A percentile compares a stretch with the other conserved stretches of the same genome.
Conservation (phyloP, 1,284 basidiomycete species). For the Gastroboletus turbinatus region DNA sequence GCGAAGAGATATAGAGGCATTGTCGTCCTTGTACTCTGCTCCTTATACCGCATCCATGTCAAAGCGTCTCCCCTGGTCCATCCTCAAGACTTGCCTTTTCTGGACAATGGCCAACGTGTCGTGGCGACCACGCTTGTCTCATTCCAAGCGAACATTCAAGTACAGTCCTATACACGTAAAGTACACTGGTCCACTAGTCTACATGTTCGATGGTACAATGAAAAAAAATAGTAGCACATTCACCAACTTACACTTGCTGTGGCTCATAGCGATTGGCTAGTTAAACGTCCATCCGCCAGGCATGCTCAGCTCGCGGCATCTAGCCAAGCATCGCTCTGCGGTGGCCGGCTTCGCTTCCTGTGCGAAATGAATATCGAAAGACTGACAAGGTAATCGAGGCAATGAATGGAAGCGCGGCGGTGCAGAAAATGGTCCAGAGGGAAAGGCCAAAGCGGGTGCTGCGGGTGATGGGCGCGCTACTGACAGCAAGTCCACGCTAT, state of each 20-base stretch:
- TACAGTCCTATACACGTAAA: conserved; percentile 18
- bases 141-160: conserved; percentile 11
- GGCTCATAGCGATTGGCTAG: conserved; percentile 8
- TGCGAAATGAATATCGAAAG: conserved; percentile 13
- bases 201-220: conserved; percentile 28
- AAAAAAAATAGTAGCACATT: conserved; percentile 4
- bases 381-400: conserved; percentile 29
- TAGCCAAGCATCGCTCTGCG: conserved; percentile 11
- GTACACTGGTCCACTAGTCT: conserved; percentile 9
- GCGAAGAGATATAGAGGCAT: conserved; percentile 16
- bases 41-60: conserved; percentile 33
- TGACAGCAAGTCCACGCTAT: conserved; percentile 19
- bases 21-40: conserved; percentile 11
- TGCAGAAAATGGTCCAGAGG: conserved; percentile 13
- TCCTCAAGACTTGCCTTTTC: conserved; percentile 37
- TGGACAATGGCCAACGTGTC: conserved; percentile 30
- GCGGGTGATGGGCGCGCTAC: not conserved
- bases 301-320: conserved; percentile 34
- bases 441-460: conserved; percentile 5
- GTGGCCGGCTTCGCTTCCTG: conserved; percentile 14
- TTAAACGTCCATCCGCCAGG: conserved; percentile 37
- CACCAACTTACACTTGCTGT: not conserved
- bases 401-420: conserved; percentile 26
- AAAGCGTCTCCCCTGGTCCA: conserved; percentile 29
- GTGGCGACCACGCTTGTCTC: conserved; percentile 18